A percentile compares a stretch with the other conserved stretches of the same genome.
Evolutionary conservation across 352 stramenopile genomes (phyloP).

Genomic region (Phytophthora idaei): DNA sequence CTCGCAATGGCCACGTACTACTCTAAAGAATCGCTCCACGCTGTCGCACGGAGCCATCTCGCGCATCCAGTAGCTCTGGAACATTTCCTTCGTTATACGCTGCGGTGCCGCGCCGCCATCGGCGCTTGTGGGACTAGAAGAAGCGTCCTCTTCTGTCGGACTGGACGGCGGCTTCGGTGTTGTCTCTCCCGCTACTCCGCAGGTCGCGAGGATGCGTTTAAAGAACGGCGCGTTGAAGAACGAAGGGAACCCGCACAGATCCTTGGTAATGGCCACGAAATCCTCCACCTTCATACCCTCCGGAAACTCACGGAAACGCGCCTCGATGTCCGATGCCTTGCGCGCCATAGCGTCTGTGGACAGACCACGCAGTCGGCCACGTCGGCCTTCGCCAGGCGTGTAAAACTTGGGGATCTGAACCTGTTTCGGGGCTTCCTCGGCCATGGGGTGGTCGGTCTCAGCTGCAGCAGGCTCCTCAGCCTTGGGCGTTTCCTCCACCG

Average conservation of each 20-base stretch:
- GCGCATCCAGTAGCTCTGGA: constrained; percentile 93
- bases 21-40: constrained; percentile 97
- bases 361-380: constrained; percentile 60
- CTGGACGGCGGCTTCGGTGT: constrained; percentile 27
- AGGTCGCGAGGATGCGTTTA: constrained; percentile 78
- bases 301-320: constrained; percentile 75
- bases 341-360: constrained; percentile 68
- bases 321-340: constrained; percentile 77
- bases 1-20: constrained; percentile 61
- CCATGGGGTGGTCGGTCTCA: constrained; percentile 42
- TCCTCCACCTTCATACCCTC: constrained; percentile 88
- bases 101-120: constrained; percentile 31
- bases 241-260: constrained; percentile 97
- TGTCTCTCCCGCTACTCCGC: constrained; percentile 24
- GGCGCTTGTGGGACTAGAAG: constrained; percentile 32
- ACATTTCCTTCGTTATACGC: constrained; percentile 87
- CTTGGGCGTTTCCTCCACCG: constrained; percentile 5
- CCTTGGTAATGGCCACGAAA: constrained; percentile 96
- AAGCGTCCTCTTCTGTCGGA: constrained; percentile 14
- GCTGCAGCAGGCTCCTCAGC: constrained; percentile 10
- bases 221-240: constrained; percentile 99
- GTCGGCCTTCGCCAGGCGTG: constrained; percentile 62
- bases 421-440: constrained; percentile 27
- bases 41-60: constrained; percentile 97
- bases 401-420: constrained; percentile 76